Conservation (phyloP, 2,329 filamentous ascomycete species). For the Lachnellula suecica region DNA sequence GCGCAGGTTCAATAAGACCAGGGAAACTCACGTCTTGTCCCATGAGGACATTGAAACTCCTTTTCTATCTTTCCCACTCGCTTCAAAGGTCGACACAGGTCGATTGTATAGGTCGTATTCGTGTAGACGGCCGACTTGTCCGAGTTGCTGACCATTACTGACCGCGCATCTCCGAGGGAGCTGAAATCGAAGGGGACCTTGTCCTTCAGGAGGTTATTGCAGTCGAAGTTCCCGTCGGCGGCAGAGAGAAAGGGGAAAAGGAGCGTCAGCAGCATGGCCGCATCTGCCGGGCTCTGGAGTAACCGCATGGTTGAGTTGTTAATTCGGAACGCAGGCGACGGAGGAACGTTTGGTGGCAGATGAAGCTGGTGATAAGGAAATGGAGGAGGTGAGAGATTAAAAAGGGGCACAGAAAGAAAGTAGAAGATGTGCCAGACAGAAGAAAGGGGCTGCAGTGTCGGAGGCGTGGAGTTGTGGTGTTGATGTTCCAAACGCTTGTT, state of each 20-base stretch:
- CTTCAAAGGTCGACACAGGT: conserved; percentile 70
- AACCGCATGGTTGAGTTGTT: conserved; percentile 23
- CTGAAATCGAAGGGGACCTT: conserved; percentile 63
- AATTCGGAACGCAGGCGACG: neutral
- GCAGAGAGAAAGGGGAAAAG: conserved; percentile 28
- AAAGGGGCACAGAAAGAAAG: too few species aligned
- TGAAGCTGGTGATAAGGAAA: too few species aligned
- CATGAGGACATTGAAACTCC: conserved; percentile 64
- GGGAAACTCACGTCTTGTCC: conserved; percentile 59
- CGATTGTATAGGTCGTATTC: conserved; percentile 81
- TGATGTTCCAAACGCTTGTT: too few species aligned
- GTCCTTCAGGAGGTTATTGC: conserved; percentile 60
- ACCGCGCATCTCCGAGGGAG: conserved; percentile 64
- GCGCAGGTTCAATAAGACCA: neutral
- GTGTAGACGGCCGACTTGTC: conserved; percentile 46
- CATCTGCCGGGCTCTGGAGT: conserved; percentile 21
- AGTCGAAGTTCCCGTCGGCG: conserved; percentile 52
- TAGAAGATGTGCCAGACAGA: too few species aligned
- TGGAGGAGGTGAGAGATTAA: neutral
- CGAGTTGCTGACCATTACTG: conserved; percentile 57
- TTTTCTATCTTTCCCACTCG: conserved; percentile 52
- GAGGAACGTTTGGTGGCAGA: neutral
- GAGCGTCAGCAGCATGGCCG: conserved; percentile 26
- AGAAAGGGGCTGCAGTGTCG: neutral
- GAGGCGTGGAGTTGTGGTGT: neutral